Evolutionary conservation across 352 stramenopile genomes (phyloP), one percentile per base, ranked within the genome.

Genomic region (Phytophthora pseudosyringae): DNA sequence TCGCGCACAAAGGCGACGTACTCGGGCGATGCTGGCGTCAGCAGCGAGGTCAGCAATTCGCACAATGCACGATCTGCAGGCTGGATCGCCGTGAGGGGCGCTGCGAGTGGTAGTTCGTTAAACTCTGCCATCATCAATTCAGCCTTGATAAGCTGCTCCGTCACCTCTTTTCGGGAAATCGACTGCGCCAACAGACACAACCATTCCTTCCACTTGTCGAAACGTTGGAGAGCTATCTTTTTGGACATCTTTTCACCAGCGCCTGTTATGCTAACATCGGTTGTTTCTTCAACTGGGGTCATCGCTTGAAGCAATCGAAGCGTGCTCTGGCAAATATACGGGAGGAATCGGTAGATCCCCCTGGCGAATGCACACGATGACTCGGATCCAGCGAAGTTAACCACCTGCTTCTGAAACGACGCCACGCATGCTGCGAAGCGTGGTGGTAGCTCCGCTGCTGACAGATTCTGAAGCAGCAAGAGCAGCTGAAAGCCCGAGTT

Each of bases 121-220:
- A 77, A 75, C 38, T 81, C 73, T 9, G 60, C 70, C 35, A 81
- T 33, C 61, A 82, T 71, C 26, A 90, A 33, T 33, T 92, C 81
- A 1, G 83, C 73, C 51, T 92, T 78, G 4, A 90, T 64, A 12
- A 90, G 49, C 21, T 78, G 68, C 11, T 80, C 57, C 6, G 78
- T 83, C 13, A 90, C 76, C 21, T 90, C 74, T 43, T 67, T 72
- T 29, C 71, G 65, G 1, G 80, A 90, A 44, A 88, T 64, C 3
- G 44, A 52, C n/a, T 60, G 59, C 1, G 81, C 76, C 13, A 91
- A 47, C 8, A 88, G 43, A 57, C 60, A 65, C 9, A 93, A 46
- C 83, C 81, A 93, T 29, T 66, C 28, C 9, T 71, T 77, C 83
- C 83, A 91, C 33, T 73, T 62, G 25, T 63, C 36, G 36, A 77